Percentiles rank a stretch among this genome's conserved stretches.
phyloP scores from a whole-genome alignment of 2,329 filamentous ascomycete genomes.

The Colletotrichum gloeosporioides region DNA sequence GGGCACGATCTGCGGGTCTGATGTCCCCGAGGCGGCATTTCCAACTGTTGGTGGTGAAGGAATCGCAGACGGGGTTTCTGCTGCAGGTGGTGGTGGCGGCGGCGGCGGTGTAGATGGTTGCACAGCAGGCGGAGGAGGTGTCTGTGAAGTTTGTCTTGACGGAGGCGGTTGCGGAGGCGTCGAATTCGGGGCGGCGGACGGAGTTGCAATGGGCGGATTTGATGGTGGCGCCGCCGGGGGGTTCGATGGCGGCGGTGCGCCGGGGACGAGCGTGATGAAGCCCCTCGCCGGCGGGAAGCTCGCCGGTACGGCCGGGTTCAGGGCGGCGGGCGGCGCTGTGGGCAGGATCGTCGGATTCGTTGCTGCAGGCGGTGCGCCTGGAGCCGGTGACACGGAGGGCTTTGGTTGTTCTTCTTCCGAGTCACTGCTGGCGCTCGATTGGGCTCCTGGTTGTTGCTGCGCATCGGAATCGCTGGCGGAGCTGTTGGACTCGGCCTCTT shows the following conservation, averaged over 20 bases:
- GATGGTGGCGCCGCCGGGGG: background rate
- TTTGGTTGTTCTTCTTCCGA: background rate
- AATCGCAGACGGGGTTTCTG: background rate
- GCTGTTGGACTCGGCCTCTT: background rate
- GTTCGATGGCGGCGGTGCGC: background rate
- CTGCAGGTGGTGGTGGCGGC: background rate
- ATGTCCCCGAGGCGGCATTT: background rate
- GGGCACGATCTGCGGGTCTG: background rate
- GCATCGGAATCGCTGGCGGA: background rate
- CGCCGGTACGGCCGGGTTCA: background rate
- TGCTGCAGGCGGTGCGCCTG: background rate
- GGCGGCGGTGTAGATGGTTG: background rate
- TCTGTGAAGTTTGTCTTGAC: background rate
- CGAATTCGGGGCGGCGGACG: background rate
- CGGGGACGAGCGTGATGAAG: conserved; percentile 13
- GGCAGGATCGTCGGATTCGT: background rate
- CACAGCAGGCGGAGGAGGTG: background rate
- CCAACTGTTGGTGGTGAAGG: background rate
- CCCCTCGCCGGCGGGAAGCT: background rate
- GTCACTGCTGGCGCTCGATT: conserved; percentile 3
- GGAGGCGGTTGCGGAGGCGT: background rate
- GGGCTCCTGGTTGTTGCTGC: background rate
- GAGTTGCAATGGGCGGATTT: background rate
- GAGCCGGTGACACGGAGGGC: background rate
- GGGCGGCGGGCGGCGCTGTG: background rate